Evolutionary conservation across 2,329 filamentous ascomycete genomes (phyloP).

Genomic region (Fusarium guadeloupense): DNA sequence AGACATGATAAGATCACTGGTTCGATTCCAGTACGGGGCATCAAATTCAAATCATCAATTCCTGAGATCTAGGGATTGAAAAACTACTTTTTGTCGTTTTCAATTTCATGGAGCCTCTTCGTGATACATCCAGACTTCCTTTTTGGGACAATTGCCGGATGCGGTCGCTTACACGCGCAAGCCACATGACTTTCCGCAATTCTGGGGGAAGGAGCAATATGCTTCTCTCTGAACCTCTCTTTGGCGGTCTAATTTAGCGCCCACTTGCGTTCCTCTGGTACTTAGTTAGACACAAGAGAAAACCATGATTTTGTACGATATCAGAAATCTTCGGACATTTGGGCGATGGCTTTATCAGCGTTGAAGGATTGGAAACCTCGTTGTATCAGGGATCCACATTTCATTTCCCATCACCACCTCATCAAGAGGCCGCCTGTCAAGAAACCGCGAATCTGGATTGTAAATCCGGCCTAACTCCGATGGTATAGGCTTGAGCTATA

Average conservation of each 20-base stretch:
- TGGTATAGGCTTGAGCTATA: background rate
- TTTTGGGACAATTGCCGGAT: background rate
- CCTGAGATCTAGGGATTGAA: background rate
- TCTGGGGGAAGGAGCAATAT: background rate
- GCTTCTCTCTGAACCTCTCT: too few relatives aligned
- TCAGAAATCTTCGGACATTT: conserved; percentile 2
- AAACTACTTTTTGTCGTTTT: background rate
- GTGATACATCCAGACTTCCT: too few relatives aligned
- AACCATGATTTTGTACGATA: too few relatives aligned
- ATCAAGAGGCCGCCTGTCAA: conserved; percentile 24
- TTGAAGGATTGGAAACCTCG: conserved; percentile 1
- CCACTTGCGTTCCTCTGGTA: too few relatives aligned
- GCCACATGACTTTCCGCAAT: too few relatives aligned
- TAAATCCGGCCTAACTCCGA: background rate
- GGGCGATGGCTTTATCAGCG: background rate
- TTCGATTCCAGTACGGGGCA: conserved; percentile 25
- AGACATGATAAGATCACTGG: conserved; percentile 20
- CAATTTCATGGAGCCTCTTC: background rate
- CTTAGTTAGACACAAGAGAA: too few relatives aligned
- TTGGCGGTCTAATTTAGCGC: too few relatives aligned
- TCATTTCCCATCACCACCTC: conserved; percentile 9
- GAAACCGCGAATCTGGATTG: background rate
- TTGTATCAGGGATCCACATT: conserved; percentile 4
- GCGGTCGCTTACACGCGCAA: background rate
- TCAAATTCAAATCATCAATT: background rate